These are phyloP conservation scores for Blumeria graminis DNA, from an alignment of 2,329 filamentous ascomycete species.

Conservation along the genomic window DNA sequence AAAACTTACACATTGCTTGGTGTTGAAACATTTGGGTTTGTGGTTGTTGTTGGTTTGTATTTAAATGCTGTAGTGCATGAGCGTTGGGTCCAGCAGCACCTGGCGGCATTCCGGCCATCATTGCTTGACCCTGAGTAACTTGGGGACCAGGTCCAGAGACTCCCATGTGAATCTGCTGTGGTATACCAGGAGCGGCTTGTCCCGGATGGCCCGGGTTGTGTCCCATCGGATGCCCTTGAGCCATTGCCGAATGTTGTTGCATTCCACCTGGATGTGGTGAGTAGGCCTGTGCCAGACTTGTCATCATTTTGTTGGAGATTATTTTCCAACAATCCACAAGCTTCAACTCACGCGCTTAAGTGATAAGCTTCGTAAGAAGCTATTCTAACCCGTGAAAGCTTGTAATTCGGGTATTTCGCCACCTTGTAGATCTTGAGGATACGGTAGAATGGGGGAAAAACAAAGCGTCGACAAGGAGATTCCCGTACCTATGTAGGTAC, in stretches of 20 bases:
- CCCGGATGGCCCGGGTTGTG: conserved; percentile 35
- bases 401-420: no score
- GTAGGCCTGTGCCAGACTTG: conserved; percentile 39
- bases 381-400: no score
- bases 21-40: conserved; percentile 9
- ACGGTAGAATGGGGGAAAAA: no score
- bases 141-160: conserved; percentile 47
- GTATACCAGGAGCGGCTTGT: conserved; percentile 33
- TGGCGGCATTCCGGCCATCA: conserved; percentile 58
- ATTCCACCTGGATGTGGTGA: conserved; percentile 49
- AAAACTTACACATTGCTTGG: conserved; percentile 12
- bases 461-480: no score
- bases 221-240: conserved; percentile 30
- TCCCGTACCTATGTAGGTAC: no score
- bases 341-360: no score
- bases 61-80: conserved; percentile 50
- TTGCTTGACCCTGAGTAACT: conserved; percentile 41
- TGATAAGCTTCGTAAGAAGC: no score
- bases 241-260: conserved; percentile 45
- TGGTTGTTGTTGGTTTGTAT: conserved; percentile 23
- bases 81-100: conserved; percentile 31
- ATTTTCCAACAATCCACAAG: conserved; percentile 24
- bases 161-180: conserved; percentile 49
- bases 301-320: conserved; percentile 36
- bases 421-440: no score